Conservation (phyloP, 495 filamentous ascomycete genomes). For the Opeltia flavorubescens region DNA sequence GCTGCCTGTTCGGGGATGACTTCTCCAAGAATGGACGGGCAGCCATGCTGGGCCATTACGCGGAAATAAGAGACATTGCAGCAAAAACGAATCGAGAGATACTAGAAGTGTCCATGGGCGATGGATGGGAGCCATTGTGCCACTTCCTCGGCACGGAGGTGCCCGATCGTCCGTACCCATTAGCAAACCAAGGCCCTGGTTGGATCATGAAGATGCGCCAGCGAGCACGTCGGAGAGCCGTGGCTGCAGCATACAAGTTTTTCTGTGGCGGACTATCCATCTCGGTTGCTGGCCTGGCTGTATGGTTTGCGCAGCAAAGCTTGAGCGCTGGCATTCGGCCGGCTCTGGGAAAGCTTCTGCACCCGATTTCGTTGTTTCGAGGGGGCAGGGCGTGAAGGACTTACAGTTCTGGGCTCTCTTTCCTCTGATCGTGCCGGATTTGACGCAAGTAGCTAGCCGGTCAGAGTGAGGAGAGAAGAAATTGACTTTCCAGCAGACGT, state of each 20-base stretch:
- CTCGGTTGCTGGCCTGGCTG: too few relatives aligned
- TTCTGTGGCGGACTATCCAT: too few relatives aligned
- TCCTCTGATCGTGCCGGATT: too few relatives aligned
- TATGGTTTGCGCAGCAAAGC: slow-evolving; percentile 1
- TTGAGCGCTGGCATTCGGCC: not conserved
- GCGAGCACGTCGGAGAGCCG: not conserved
- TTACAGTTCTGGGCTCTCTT: too few relatives aligned
- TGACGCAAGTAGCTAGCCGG: too few relatives aligned
- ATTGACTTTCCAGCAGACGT: too few relatives aligned
- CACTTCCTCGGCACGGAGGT: slow-evolving; percentile 18
- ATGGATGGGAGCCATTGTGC: slow-evolving; percentile 22
- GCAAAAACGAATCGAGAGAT: not conserved
- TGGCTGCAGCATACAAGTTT: not conserved
- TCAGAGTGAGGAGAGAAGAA: too few relatives aligned
- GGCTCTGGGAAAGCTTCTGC: too few relatives aligned
- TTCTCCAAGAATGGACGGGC: slow-evolving; percentile 3
- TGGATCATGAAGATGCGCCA: slow-evolving; percentile 10
- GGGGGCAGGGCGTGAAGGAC: too few relatives aligned
- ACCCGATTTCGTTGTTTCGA: too few relatives aligned
- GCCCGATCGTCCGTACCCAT: slow-evolving; percentile 17
- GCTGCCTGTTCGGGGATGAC: slow-evolving; percentile 9
- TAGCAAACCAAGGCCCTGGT: slow-evolving; percentile 13
- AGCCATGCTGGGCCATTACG: slow-evolving; percentile 5
- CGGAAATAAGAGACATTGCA: not conserved
- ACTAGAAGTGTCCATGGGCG: slow-evolving; percentile 14